Conservation (phyloP, 2,329 filamentous ascomycete genomes). For the Chaetothyriales sp. region DNA sequence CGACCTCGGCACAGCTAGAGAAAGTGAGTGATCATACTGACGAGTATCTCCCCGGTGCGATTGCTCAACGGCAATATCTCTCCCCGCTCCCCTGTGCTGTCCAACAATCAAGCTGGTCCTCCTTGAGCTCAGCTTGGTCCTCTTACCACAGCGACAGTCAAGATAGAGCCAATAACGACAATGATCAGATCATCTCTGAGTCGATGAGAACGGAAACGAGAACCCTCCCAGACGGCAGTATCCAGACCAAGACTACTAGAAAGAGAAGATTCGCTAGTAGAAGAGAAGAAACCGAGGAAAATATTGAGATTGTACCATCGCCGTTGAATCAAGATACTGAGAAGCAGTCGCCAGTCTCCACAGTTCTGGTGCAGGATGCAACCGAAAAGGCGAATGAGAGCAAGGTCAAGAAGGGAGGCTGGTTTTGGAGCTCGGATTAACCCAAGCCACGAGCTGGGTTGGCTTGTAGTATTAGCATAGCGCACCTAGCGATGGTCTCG, state of each 20-base stretch:
- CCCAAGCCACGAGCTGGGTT: background rate
- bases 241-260: conserved; percentile 41
- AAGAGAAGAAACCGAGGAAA: conserved; percentile 43
- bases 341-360: background rate
- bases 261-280: conserved; percentile 47
- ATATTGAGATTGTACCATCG: conserved; percentile 13
- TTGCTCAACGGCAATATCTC: background rate
- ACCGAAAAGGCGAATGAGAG: background rate
- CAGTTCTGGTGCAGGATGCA: background rate
- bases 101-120: background rate
- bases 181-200: conserved; percentile 34
- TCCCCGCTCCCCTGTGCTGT: background rate
- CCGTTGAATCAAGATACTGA: background rate
- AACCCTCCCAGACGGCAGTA: conserved; percentile 40
- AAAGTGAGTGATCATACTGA: background rate
- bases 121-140: background rate
- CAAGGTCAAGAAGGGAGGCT: background rate
- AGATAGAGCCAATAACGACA: background rate
- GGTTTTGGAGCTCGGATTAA: background rate
- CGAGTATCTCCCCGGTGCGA: background rate
- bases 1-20: background rate
- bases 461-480: background rate
- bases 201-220: conserved; percentile 42
- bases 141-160: background rate
- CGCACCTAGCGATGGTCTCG: background rate